phyloP scores from a whole-genome alignment of 2,329 filamentous ascomycete species.

The Hawksworthiomyces lignivorus region DNA sequence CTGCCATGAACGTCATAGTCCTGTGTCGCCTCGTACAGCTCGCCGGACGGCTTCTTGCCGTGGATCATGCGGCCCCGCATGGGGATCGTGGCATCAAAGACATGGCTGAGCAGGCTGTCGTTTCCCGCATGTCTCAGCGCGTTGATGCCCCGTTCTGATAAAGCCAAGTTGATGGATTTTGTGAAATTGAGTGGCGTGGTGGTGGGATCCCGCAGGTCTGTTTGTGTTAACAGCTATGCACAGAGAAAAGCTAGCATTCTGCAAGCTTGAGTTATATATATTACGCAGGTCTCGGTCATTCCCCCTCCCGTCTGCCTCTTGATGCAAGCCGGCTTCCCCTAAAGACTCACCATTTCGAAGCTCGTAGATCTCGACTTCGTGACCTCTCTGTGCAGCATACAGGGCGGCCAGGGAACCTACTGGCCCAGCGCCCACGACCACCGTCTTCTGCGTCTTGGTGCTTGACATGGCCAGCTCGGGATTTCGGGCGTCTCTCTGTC shows the following conservation, averaged over 20 bases:
- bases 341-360: slow-evolving; percentile 68
- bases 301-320: too few relatives aligned
- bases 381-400: slow-evolving; percentile 81
- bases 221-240: not conserved
- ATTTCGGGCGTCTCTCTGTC: too few relatives aligned
- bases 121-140: slow-evolving; percentile 67
- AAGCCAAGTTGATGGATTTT: slow-evolving; percentile 94
- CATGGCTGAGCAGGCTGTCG: slow-evolving; percentile 59
- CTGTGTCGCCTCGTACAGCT: slow-evolving; percentile 71
- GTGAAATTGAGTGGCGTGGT: slow-evolving; percentile 90
- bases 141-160: slow-evolving; percentile 90
- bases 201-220: slow-evolving; percentile 78
- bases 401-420: slow-evolving; percentile 87
- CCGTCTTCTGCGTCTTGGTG: slow-evolving; percentile 54
- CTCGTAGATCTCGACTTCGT: slow-evolving; percentile 91
- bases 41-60: slow-evolving; percentile 53
- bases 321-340: too few relatives aligned
- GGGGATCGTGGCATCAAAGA: slow-evolving; percentile 74
- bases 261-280: too few relatives aligned
- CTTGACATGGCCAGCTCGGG: slow-evolving; percentile 4
- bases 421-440: slow-evolving; percentile 86
- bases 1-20: slow-evolving; percentile 83
- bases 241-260: not conserved
- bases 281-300: not conserved
- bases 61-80: slow-evolving; percentile 98